These are phyloP conservation scores for Mariannaea elegans DNA, from an alignment of 2,329 filamentous ascomycete species.

Conservation along the genomic window DNA sequence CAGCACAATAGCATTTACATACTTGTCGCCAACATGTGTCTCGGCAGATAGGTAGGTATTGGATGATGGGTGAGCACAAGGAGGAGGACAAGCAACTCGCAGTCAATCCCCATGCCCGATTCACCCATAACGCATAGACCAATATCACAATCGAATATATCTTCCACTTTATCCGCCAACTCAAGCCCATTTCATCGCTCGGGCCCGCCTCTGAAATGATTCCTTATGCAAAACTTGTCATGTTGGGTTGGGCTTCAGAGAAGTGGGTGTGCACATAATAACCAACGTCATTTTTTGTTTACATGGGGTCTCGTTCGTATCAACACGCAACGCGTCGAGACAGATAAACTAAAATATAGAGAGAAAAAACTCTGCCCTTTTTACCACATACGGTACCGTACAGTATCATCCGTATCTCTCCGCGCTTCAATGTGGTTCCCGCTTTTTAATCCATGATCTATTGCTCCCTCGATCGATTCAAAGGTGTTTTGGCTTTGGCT, in stretches of 20 bases:
- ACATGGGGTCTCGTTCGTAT: constrained; percentile 9
- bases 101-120: neutral
- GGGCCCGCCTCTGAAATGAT: constrained; percentile 20
- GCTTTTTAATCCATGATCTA: constrained; percentile 12
- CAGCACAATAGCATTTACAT: too few relatives aligned
- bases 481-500: neutral
- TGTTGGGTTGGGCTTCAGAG: constrained; percentile 1
- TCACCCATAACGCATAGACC: neutral
- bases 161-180: neutral
- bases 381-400: neutral
- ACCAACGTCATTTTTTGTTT: constrained; percentile 23
- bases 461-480: neutral
- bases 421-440: constrained; percentile 5
- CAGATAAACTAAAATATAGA: neutral
- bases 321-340: constrained; percentile 5
- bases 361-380: neutral
- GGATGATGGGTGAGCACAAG: too few relatives aligned
- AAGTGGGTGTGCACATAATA: neutral
- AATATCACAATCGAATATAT: neutral
- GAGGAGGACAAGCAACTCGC: too few relatives aligned
- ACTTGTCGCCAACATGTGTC: too few relatives aligned
- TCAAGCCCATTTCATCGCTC: constrained; percentile 10
- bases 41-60: too few relatives aligned
- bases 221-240: constrained; percentile 23
- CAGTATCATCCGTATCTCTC: neutral